Evolutionary conservation across 169 alveolate genomes (phyloP), one percentile per base, ranked within the genome.

Genomic region (Plasmodium gonderi): DNA sequence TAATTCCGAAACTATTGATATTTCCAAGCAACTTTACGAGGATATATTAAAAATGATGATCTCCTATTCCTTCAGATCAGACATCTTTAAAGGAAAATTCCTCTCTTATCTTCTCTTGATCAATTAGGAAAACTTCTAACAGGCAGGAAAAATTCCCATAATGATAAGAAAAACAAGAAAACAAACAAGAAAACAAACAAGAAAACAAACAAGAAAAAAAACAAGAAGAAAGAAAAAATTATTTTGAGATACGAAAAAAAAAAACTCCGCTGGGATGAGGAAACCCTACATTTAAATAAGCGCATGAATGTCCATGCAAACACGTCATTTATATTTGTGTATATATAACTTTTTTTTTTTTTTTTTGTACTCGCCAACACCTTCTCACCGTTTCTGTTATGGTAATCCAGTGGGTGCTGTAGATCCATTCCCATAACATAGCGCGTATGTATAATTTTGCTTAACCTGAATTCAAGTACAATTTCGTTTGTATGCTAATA

Each of bases 11-110:
- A 38, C 65, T 47, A 47, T 83, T n/a, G 77, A 69, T 40, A 40
- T 83, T 44, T 83, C 92, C 9, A 83, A 60, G 40, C 49, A 51
- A 4, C 36, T 83, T 11, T 83, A 83, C 65, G 82, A 83, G 54
- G 92, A 83, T 74, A 14, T 83, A 17, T 47, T 83, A 47, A 83
- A 83, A 83, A 83, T 83, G 82, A 5, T 83, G 65, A 60, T 83
- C 64, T 20, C 14, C 12, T 69, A 83, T 83, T 68, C 92, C 29
- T 83, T 64, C 31, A 36, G 26, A 54, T 74, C 78, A 6, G 69
- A 60, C 26, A 26, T 42, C 44, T 76, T 76, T 60, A 31, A 54
- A 69, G 65, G 33, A n/a, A 47, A 51, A 23, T 40, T 83, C 14
- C 40, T 47, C 31, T 83, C 92, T 1, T 83, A 83, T 44, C 82